These are phyloP conservation scores for Geum urbanum DNA, from an alignment of 306 rosid genomes.

Conservation along the genomic window DNA sequence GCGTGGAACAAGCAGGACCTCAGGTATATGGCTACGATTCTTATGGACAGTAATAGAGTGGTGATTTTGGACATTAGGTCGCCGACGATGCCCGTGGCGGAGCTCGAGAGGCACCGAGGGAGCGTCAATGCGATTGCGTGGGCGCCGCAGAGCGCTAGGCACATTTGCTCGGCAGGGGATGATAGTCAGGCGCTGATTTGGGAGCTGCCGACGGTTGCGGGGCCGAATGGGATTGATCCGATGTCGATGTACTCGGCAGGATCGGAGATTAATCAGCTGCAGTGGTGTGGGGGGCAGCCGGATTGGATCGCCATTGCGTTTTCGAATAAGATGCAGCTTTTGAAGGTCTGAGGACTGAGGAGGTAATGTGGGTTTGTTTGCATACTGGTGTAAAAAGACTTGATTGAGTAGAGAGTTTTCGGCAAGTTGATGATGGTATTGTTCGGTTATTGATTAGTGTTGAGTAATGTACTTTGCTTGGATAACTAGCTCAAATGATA, in stretches of 20 bases:
- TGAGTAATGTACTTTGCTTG: background rate
- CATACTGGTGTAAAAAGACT: background rate
- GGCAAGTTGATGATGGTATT: background rate
- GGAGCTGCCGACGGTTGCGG: constrained; percentile 82
- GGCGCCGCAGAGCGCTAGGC: constrained; percentile 67
- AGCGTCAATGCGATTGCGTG: constrained; percentile 73
- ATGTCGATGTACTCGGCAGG: constrained; percentile 67
- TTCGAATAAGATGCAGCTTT: constrained; percentile 84
- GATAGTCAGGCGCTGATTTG: constrained; percentile 84
- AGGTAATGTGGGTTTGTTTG: background rate
- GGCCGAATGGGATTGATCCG: constrained; percentile 77
- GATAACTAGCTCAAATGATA: background rate
- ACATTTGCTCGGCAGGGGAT: constrained; percentile 81
- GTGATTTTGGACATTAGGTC: constrained; percentile 89
- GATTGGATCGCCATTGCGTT: constrained; percentile 92
- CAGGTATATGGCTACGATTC: constrained; percentile 82
- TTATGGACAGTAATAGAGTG: constrained; percentile 85
- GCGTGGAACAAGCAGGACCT: constrained; percentile 98
- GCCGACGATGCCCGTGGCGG: constrained; percentile 85
- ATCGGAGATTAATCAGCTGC: constrained; percentile 78
- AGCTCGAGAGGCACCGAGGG: constrained; percentile 72
- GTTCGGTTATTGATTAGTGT: background rate
- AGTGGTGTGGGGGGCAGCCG: constrained; percentile 81
- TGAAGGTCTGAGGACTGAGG: constrained; percentile 60
- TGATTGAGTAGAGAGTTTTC: background rate